Conservation (phyloP, 2,329 filamentous ascomycete genomes). For the Fusarium zealandicum region DNA sequence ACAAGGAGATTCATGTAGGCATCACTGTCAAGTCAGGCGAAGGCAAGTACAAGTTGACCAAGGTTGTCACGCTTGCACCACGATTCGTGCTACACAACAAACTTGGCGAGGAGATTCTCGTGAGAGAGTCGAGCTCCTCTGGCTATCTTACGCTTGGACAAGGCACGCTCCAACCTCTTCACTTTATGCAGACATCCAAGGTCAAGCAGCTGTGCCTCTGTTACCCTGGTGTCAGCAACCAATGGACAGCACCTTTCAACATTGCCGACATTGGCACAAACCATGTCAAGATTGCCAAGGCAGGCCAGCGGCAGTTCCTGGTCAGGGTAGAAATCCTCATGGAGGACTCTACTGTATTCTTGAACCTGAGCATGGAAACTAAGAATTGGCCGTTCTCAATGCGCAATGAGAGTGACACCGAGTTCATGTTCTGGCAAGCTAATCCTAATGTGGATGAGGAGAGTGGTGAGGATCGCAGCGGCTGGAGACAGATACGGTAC, state of each 20-base stretch:
- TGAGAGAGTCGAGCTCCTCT: constrained; percentile 91
- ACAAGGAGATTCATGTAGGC: constrained; percentile 87
- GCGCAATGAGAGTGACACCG: constrained; percentile 95
- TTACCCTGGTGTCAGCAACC: constrained; percentile 92
- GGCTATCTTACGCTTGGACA: constrained; percentile 79
- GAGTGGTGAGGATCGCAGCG: constrained; percentile 80
- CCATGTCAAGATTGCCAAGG: constrained; percentile 91
- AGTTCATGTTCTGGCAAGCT: constrained; percentile 96
- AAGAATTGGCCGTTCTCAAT: constrained; percentile 99
- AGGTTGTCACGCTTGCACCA: constrained; percentile 91
- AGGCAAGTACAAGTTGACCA: constrained; percentile 97
- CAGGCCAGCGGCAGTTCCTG: constrained; percentile 86
- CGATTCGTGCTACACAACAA: constrained; percentile 95
- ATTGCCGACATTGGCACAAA: constrained; percentile 93
- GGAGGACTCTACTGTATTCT: constrained; percentile 91
- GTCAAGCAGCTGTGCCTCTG: constrained; percentile 92
- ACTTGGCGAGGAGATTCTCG: constrained; percentile 84
- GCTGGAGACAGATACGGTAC: constrained; percentile 93
- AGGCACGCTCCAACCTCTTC: constrained; percentile 83
- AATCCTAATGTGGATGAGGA: constrained; percentile 94
- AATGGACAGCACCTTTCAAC: constrained; percentile 98
- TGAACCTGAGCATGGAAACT: constrained; percentile 87
- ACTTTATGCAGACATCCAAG: constrained; percentile 84
- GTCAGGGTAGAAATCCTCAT: constrained; percentile 88
- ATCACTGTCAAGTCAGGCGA: constrained; percentile 89